Percentiles rank a stretch among this genome's conserved stretches.
Evolutionary conservation across 768 basidiomycete species (phyloP).

Genomic region (Xerocomellus intermedius): DNA sequence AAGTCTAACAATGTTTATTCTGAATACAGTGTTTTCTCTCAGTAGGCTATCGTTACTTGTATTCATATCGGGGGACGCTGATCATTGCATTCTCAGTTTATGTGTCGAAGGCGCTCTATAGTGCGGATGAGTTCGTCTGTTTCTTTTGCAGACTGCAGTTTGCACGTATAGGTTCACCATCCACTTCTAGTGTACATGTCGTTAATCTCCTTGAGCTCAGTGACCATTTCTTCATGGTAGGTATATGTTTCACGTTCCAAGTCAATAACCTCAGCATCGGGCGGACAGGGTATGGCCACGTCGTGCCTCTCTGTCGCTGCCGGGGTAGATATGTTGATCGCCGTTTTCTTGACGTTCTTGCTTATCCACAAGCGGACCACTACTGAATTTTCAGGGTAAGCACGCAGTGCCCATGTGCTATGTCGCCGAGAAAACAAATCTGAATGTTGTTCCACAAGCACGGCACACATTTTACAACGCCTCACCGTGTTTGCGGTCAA

Average conservation of each 20-base stretch:
- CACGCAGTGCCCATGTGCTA: too few species aligned
- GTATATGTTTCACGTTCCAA: not conserved
- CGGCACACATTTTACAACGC: slow-evolving; percentile 5
- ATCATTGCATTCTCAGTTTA: slow-evolving; percentile 6
- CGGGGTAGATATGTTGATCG: slow-evolving; percentile 5
- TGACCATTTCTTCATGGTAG: not conserved
- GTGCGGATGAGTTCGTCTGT: slow-evolving; percentile 3
- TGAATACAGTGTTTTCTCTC: not conserved
- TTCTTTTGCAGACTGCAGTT: not conserved
- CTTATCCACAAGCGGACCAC: not conserved
- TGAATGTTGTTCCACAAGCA: slow-evolving; percentile 1
- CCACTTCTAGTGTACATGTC: not conserved
- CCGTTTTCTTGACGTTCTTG: slow-evolving; percentile 6
- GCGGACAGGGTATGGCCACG: not conserved
- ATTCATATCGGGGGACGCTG: not conserved
- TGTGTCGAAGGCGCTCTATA: not conserved
- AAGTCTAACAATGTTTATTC: not conserved
- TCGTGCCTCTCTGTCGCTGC: not conserved
- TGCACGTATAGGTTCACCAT: not conserved
- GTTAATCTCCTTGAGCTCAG: not conserved
- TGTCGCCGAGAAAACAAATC: not conserved
- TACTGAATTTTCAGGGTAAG: not conserved
- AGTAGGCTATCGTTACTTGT: not conserved
- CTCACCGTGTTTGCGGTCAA: slow-evolving; percentile 6
- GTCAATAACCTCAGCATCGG: not conserved